A percentile compares a stretch with the other conserved stretches of the same genome.
phyloP scores from a whole-genome alignment of 306 rosid species.

The Vigna trinervia region DNA sequence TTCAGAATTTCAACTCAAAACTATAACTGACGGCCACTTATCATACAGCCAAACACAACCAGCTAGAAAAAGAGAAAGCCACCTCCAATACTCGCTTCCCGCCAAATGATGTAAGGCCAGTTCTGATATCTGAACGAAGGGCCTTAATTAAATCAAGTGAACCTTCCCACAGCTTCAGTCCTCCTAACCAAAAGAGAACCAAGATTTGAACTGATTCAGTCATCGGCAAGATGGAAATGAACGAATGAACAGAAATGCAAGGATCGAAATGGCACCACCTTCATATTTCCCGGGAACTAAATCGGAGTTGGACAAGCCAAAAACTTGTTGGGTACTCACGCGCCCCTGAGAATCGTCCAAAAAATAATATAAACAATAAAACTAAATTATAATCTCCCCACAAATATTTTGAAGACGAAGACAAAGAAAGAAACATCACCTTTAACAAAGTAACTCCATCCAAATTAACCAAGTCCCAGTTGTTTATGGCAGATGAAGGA shows the following conservation, averaged over 20 bases:
- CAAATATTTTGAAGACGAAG: neutral
- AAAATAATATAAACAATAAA: neutral
- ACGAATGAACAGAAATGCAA: slow-evolving; percentile 34
- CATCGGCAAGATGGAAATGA: neutral
- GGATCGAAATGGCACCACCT: slow-evolving; percentile 53
- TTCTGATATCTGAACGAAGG: slow-evolving; percentile 61
- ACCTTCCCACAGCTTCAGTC: slow-evolving; percentile 94
- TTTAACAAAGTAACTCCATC: slow-evolving; percentile 77
- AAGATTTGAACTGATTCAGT: slow-evolving; percentile 2
- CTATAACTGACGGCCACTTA: neutral
- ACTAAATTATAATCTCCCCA: neutral
- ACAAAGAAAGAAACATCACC: slow-evolving; percentile 52
- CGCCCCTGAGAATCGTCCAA: slow-evolving; percentile 61
- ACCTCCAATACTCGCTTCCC: slow-evolving; percentile 89
- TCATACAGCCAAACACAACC: slow-evolving; percentile 34
- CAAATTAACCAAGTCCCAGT: slow-evolving; percentile 62
- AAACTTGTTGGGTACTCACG: slow-evolving; percentile 81
- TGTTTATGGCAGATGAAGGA: slow-evolving; percentile 53
- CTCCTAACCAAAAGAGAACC: slow-evolving; percentile 58
- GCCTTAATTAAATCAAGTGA: slow-evolving; percentile 84
- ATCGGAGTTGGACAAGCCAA: slow-evolving; percentile 88
- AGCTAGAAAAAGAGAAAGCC: slow-evolving; percentile 49
- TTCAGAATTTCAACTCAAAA: neutral
- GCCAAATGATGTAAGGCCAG: slow-evolving; percentile 57
- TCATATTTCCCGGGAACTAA: slow-evolving; percentile 94